phyloP scores from a whole-genome alignment of 2,329 filamentous ascomycete species.

The Boeremia lycopersici region DNA sequence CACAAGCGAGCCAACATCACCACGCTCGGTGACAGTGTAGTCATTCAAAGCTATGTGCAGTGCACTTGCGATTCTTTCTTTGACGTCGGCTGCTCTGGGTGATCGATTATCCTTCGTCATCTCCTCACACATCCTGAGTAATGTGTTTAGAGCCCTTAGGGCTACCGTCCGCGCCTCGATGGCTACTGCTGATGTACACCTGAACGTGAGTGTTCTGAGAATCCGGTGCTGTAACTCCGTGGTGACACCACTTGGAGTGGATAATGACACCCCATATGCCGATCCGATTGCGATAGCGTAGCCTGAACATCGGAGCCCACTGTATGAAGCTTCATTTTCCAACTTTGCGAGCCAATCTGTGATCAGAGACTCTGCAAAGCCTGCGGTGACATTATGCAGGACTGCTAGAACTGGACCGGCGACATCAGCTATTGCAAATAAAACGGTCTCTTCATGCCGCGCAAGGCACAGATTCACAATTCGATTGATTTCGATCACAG shows the following conservation, averaged over 20 bases:
- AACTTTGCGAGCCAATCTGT: conserved; percentile 39
- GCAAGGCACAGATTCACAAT: conserved; percentile 43
- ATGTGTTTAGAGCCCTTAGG: conserved; percentile 47
- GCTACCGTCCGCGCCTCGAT: conserved; percentile 55
- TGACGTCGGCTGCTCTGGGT: conserved; percentile 20
- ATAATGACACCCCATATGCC: conserved; percentile 30
- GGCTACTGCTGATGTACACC: conserved; percentile 45
- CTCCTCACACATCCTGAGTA: conserved; percentile 30
- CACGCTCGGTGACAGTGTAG: conserved; percentile 86
- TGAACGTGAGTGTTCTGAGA: conserved; percentile 43
- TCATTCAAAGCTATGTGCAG: conserved; percentile 69
- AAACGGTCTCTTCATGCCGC: conserved; percentile 44
- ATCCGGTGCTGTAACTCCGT: conserved; percentile 32
- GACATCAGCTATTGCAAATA: conserved; percentile 37
- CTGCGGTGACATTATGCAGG: conserved; percentile 16
- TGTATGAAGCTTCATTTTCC: conserved; percentile 48
- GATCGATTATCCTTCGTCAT: neutral
- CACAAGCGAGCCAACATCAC: conserved; percentile 88
- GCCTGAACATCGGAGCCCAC: conserved; percentile 49
- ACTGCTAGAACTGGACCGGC: conserved; percentile 29
- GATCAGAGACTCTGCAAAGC: conserved; percentile 25
- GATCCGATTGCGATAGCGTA: conserved; percentile 54
- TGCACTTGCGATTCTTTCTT: conserved; percentile 35
- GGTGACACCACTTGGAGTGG: neutral
- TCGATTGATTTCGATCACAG: conserved; percentile 24